phyloP scores from a whole-genome alignment of 768 basidiomycete species.

The Lactifluus volemus region DNA sequence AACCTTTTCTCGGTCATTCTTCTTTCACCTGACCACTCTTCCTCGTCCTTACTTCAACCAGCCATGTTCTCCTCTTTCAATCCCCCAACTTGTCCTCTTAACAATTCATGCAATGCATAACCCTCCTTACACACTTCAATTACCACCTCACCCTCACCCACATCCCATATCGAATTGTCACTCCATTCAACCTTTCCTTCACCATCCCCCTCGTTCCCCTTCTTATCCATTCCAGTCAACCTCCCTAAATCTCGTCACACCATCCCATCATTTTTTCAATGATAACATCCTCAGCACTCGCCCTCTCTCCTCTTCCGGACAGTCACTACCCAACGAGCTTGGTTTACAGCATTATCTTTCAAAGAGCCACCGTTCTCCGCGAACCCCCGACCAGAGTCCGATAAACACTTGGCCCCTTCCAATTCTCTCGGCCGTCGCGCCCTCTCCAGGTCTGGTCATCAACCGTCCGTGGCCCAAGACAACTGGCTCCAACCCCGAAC shows the following conservation, averaged over 20 bases:
- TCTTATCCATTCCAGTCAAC: not conserved
- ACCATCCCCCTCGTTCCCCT: not conserved
- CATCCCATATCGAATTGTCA: not conserved
- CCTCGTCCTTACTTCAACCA: slow-evolving; percentile 8
- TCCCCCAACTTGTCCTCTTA: not conserved
- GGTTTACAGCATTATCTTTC: not conserved
- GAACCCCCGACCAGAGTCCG: not conserved
- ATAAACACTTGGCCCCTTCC: slow-evolving; percentile 4
- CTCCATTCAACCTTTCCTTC: not conserved
- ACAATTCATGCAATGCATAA: no score
- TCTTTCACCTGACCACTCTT: slow-evolving; percentile 11
- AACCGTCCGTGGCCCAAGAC: slow-evolving; percentile 4
- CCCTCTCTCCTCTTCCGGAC: not conserved
- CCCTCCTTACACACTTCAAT: no score
- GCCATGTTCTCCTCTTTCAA: slow-evolving; percentile 2
- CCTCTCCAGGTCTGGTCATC: not conserved
- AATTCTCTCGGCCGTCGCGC: not conserved
- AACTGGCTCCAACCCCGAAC: not conserved
- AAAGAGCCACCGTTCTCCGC: not conserved
- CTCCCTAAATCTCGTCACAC: not conserved
- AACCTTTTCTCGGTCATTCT: slow-evolving; percentile 10
- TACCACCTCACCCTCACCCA: not conserved
- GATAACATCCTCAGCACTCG: not conserved
- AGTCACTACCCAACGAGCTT: not conserved
- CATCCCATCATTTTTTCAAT: not conserved